These are phyloP conservation scores for Neopestalotiopsis clavispora DNA, from an alignment of 2,329 filamentous ascomycete genomes.

Conservation along the genomic window DNA sequence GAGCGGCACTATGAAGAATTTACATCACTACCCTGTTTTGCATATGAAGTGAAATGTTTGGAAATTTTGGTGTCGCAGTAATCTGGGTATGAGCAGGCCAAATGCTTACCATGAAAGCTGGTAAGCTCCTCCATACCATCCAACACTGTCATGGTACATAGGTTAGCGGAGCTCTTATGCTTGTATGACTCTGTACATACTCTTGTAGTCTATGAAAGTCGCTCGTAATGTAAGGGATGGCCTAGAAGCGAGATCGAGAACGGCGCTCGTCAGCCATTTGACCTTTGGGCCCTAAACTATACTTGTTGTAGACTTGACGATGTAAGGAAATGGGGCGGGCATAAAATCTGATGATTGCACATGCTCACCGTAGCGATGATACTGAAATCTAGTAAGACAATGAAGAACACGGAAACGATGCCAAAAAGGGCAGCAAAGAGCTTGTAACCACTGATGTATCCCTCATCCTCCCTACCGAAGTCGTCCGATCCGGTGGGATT, in stretches of 20 bases:
- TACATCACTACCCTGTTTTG: neutral
- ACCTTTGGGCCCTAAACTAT: neutral
- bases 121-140: slow-evolving; percentile 14
- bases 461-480: slow-evolving; percentile 1
- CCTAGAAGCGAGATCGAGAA: neutral
- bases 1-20: slow-evolving; percentile 4
- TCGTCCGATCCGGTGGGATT: neutral
- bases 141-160: neutral
- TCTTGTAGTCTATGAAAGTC: slow-evolving; percentile 13
- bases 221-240: slow-evolving; percentile 8
- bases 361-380: slow-evolving; percentile 54
- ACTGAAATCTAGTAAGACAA: slow-evolving; percentile 56
- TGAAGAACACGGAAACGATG: slow-evolving; percentile 48
- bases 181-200: neutral
- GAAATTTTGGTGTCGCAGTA: neutral
- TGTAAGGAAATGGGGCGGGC: neutral
- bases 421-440: slow-evolving; percentile 32
- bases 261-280: neutral
- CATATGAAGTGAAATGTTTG: neutral
- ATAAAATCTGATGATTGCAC: neutral
- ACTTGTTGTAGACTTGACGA: too few species aligned
- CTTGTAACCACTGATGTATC: slow-evolving; percentile 31
- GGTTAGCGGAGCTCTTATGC: neutral
- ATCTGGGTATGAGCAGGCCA: neutral
- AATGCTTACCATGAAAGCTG: slow-evolving; percentile 6